These are phyloP conservation scores for Avena eriantha DNA, from an alignment of 176 grass and related monocot species.

Conservation along the genomic window DNA sequence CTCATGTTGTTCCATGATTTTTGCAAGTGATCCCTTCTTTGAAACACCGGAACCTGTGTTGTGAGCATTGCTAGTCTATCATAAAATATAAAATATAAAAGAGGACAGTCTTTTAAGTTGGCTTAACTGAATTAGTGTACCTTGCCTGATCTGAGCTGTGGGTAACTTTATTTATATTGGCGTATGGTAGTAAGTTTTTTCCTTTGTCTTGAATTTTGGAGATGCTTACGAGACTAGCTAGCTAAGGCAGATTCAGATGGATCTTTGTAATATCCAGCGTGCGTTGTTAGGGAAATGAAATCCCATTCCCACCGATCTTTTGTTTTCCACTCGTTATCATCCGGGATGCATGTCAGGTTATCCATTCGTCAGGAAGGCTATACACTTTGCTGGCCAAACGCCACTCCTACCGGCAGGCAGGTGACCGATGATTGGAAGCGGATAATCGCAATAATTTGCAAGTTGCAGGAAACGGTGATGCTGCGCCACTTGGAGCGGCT, in stretches of 20 bases:
- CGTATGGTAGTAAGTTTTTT: not conserved
- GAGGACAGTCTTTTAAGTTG: not conserved
- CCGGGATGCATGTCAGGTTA: not conserved
- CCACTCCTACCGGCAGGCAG: not conserved
- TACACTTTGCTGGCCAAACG: not conserved
- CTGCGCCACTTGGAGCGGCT: conserved; percentile 41
- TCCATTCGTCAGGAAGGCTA: not conserved
- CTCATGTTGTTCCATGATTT: conserved; percentile 74
- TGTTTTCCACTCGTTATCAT: not conserved
- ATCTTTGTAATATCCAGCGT: not conserved
- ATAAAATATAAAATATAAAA: conserved; percentile 18
- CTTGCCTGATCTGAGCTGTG: not conserved
- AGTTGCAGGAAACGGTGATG: conserved; percentile 31
- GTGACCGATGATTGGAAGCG: conserved; percentile 33
- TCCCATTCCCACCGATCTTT: not conserved
- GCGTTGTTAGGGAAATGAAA: too few relatives aligned
- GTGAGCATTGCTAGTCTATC: not conserved
- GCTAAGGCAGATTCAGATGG: not conserved
- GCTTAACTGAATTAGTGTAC: not conserved
- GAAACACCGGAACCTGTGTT: not conserved
- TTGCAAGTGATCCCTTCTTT: conserved; percentile 35
- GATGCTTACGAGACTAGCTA: not conserved
- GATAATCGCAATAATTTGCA: conserved; percentile 31
- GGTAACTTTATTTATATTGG: not conserved
- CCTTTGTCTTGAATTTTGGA: not conserved